phyloP scores from a whole-genome alignment of 1,284 basidiomycete species.

The Cutaneotrichosporon daszewskae region DNA sequence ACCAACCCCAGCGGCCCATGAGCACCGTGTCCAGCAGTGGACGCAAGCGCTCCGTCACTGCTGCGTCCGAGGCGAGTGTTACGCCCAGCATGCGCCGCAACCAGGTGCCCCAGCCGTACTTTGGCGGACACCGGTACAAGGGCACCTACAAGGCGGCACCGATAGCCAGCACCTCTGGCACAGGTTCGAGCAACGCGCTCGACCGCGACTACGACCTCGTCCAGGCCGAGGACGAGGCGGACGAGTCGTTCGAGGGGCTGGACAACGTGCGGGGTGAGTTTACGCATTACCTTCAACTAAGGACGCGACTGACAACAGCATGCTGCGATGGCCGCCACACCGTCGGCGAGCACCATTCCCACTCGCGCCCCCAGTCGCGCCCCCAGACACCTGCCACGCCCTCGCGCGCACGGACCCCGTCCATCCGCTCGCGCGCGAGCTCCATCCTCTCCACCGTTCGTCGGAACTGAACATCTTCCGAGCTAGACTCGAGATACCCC shows the following conservation, averaged over 20 bases:
- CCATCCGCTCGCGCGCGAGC: constrained; percentile 20
- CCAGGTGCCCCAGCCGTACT: constrained; percentile 32
- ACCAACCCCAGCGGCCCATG: constrained; percentile 52
- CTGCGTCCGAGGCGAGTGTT: constrained; percentile 84
- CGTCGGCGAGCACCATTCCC: constrained; percentile 56
- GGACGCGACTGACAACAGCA: constrained; percentile 54
- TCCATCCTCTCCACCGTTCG: constrained; percentile 18
- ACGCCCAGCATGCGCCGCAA: constrained; percentile 69
- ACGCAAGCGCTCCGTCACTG: constrained; percentile 75
- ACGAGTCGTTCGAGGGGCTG: constrained; percentile 82
- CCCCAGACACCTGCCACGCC: constrained; percentile 19
- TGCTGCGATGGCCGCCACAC: constrained; percentile 88
- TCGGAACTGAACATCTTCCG: constrained; percentile 5
- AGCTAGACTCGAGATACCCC: neutral
- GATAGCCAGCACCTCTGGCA: constrained; percentile 36
- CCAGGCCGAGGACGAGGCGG: constrained; percentile 65
- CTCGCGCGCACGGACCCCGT: constrained; percentile 28
- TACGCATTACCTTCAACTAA: constrained; percentile 4
- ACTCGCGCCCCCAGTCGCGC: constrained; percentile 34
- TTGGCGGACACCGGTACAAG: constrained; percentile 42
- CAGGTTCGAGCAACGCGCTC: too few relatives aligned
- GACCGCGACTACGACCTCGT: constrained; percentile 51
- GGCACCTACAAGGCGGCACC: constrained; percentile 37
- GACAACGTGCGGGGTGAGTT: constrained; percentile 77
- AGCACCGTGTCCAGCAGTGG: constrained; percentile 51